Base-by-base conservation (phyloP, 2,329 filamentous ascomycete species). In the Pseudogymnoascus sp. region DNA sequence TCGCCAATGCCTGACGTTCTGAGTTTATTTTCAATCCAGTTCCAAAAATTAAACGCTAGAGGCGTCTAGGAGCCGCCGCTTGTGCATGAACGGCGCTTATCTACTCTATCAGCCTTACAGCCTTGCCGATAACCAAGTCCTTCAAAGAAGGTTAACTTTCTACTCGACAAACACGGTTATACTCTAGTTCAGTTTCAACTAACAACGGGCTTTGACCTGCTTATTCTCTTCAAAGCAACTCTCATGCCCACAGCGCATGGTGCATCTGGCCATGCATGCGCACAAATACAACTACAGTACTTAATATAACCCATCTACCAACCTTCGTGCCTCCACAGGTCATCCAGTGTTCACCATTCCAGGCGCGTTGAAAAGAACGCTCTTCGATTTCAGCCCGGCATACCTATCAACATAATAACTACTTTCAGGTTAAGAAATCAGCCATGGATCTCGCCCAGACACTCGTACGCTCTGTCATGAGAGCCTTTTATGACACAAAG, bases 401-500 rank as follows among this genome's bases (percentile, higher is more conserved):
- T 57, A 57, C 29, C 5, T 36, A 18, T 34, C n/a, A 36, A n/a
- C 10, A 57, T 34, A 36, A 34, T 36, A 57, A 18, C 29, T 36
- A 18, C 29, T 36, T 21, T 57, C 10, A 18, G 14, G n/a, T 34
- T 21, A 36, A 57, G 10, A 57, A 57, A 34, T 26, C 51, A 34
- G 77, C 72, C 65, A 85, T 88, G 79, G 85, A 89, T 75, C 81
- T 87, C 68, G 86, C 86, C 63, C 85, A 92, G 74, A 87, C 88
- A 42, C 86, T 97, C 68, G 86, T 97, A 71, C 90, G 93, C 76
- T 95, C 88, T 62, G 90, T 92, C 40, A 88, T 87, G 71, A 89
- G 92, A 73, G 87, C 90, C 64, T 96, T 96, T 78, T 96, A 95
- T 76, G 84, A 90, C 68, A 91, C 89, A 37, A 89, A 91, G 71